Evolutionary conservation across 1,284 basidiomycete genomes (phyloP).

Genomic region (Thecaphora thlaspeos): DNA sequence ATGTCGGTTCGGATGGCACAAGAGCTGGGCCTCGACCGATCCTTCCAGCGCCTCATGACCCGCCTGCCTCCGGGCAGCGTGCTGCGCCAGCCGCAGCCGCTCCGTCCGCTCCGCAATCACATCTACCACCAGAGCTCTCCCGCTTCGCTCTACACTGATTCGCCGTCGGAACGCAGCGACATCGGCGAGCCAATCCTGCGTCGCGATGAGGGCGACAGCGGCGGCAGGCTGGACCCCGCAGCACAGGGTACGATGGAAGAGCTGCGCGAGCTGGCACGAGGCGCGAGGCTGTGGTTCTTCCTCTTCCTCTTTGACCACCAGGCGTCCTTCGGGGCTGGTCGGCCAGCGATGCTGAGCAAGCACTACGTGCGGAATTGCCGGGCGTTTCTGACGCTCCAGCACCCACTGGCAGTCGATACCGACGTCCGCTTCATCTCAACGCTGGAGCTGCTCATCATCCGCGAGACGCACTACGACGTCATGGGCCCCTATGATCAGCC

Average conservation of each 20-base stretch:
- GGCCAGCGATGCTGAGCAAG: constrained; percentile 75
- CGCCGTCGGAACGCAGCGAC: constrained; percentile 21
- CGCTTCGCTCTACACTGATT: constrained; percentile 65
- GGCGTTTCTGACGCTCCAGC: constrained; percentile 74
- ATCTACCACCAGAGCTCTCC: constrained; percentile 27
- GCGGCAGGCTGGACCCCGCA: background rate
- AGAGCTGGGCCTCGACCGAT: constrained; percentile 84
- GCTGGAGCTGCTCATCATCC: constrained; percentile 78
- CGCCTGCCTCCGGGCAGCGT: constrained; percentile 11
- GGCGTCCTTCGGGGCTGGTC: constrained; percentile 85
- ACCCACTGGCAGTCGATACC: constrained; percentile 79
- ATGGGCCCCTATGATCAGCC: constrained; percentile 80
- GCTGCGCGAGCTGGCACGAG: constrained; percentile 23
- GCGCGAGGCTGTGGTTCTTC: constrained; percentile 85
- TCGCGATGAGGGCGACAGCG: constrained; percentile 12
- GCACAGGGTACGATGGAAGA: constrained; percentile 23
- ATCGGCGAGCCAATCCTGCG: constrained; percentile 2
- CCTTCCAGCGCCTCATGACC: constrained; percentile 75
- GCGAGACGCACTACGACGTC: constrained; percentile 83
- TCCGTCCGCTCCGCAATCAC: constrained; percentile 17
- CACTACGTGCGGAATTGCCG: constrained; percentile 83
- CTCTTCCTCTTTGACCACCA: constrained; percentile 81
- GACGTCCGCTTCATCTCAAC: constrained; percentile 82
- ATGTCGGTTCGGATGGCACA: constrained; percentile 92
- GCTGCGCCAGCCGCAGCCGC: constrained; percentile 14